Percentiles rank a stretch among this genome's conserved stretches.
Evolutionary conservation across 2,329 filamentous ascomycete species (phyloP).

Genomic region (Colletotrichum simmondsii): DNA sequence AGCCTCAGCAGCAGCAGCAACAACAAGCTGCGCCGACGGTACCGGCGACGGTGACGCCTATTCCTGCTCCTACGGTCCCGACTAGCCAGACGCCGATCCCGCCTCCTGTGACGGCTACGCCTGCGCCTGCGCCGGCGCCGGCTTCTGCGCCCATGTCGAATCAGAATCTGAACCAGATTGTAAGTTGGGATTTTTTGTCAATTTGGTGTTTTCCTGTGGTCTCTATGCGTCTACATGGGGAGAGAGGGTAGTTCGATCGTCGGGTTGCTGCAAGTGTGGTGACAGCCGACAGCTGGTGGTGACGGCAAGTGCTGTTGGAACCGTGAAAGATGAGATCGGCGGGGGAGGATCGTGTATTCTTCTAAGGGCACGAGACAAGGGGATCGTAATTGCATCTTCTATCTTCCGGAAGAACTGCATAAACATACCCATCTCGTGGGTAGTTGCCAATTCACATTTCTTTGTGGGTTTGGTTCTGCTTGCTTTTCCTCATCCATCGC

Average conservation of each 20-base stretch:
- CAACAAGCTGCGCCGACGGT: conserved; percentile 18
- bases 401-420: background rate
- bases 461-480: background rate
- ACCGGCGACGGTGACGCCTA: conserved; percentile 37
- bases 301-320: background rate
- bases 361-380: background rate
- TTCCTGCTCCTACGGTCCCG: conserved; percentile 41
- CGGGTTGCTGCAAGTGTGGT: background rate
- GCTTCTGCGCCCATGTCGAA: conserved; percentile 71
- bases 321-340: background rate
- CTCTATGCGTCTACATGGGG: background rate
- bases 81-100: conserved; percentile 38
- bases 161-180: conserved; percentile 95
- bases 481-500: background rate
- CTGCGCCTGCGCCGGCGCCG: conserved; percentile 36
- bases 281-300: background rate
- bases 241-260: background rate
- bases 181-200: conserved; percentile 63
- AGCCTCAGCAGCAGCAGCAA: conserved; percentile 9
- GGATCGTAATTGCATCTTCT: background rate
- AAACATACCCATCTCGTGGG: background rate
- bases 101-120: conserved; percentile 33
- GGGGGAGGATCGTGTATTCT: background rate
- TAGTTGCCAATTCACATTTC: background rate
- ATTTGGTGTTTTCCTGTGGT: background rate